Percentiles rank a stretch among this genome's conserved stretches.
These are phyloP conservation scores for Wickerhamiella siamensis DNA, from an alignment of 805 yeast genomes.

Conservation along the genomic window DNA sequence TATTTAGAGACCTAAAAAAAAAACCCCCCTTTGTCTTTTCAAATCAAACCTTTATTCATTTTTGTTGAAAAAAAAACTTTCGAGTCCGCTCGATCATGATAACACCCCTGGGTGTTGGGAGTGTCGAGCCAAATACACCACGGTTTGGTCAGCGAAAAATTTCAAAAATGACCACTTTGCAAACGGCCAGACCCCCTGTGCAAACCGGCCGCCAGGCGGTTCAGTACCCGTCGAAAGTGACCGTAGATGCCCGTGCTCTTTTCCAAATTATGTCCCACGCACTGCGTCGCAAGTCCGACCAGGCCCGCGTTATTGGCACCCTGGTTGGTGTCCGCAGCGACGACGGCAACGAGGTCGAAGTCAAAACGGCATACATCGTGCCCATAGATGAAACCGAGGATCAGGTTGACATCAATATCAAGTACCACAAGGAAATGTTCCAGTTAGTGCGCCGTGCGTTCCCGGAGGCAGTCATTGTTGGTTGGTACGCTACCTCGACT, in stretches of 20 bases:
- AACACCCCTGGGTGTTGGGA: neutral
- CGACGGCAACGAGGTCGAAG: conserved; percentile 61
- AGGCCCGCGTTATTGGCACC: conserved; percentile 61
- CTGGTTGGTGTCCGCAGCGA: conserved; percentile 70
- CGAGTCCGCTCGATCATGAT: neutral
- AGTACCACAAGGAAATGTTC: conserved; percentile 55
- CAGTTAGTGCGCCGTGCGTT: conserved; percentile 61
- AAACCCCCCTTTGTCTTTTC: too few species aligned
- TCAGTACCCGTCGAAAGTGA: conserved; percentile 26
- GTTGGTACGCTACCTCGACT: conserved; percentile 59
- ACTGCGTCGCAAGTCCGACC: conserved; percentile 40
- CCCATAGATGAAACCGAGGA: conserved; percentile 67
- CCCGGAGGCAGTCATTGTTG: conserved; percentile 65
- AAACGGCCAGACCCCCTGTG: conserved; percentile 13
- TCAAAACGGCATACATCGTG: conserved; percentile 65
- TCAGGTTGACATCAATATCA: conserved; percentile 63
- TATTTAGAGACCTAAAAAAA: too few species aligned
- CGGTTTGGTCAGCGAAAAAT: conserved; percentile 1
- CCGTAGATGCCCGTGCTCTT: conserved; percentile 54
- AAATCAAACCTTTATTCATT: too few species aligned
- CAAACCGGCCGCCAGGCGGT: conserved; percentile 15
- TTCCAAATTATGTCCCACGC: conserved; percentile 65
- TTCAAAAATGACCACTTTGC: conserved; percentile 8
- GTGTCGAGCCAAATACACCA: neutral
- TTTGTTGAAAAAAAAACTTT: too few species aligned